A percentile compares a stretch with the other conserved stretches of the same genome.
phyloP scores from a whole-genome alignment of 441 rosid species.

The Pelargonium fulgidum region DNA sequence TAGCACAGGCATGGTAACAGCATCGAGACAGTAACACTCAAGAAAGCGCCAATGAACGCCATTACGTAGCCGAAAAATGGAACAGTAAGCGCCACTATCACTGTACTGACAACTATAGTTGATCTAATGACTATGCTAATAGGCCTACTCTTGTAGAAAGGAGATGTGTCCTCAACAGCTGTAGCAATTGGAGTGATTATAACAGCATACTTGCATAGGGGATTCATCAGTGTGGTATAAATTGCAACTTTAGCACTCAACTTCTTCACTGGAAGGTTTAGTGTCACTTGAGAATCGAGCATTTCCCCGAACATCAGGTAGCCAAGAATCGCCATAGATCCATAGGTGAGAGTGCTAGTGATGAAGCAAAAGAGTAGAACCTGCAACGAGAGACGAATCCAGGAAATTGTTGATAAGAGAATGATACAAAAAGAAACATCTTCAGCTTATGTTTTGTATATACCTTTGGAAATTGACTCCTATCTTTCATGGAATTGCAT shows the following conservation, averaged over 20 bases:
- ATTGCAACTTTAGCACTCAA: conserved; percentile 50
- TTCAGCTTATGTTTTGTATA: too few relatives aligned
- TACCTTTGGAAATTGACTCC: conserved; percentile 58
- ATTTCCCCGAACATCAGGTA: conserved; percentile 60
- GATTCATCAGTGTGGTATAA: conserved; percentile 49
- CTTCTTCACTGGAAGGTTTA: conserved; percentile 49
- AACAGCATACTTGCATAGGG: conserved; percentile 57
- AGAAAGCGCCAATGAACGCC: background rate
- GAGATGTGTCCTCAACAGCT: conserved; percentile 34
- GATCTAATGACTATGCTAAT: conserved; percentile 40
- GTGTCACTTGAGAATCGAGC: conserved; percentile 56
- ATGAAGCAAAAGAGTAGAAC: conserved; percentile 47
- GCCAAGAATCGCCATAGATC: conserved; percentile 54
- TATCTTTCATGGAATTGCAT: conserved; percentile 64
- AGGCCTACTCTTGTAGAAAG: conserved; percentile 21
- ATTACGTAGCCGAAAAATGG: background rate
- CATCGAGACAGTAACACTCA: background rate
- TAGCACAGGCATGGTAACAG: background rate
- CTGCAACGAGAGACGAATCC: conserved; percentile 30
- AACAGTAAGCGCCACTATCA: background rate
- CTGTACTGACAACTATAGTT: conserved; percentile 33
- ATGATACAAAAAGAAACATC: too few relatives aligned
- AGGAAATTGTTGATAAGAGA: too few relatives aligned
- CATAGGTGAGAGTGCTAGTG: conserved; percentile 47
- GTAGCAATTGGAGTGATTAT: conserved; percentile 47